Conservation (phyloP, 177 flowering plant species). For the Telopea speciosissima region DNA sequence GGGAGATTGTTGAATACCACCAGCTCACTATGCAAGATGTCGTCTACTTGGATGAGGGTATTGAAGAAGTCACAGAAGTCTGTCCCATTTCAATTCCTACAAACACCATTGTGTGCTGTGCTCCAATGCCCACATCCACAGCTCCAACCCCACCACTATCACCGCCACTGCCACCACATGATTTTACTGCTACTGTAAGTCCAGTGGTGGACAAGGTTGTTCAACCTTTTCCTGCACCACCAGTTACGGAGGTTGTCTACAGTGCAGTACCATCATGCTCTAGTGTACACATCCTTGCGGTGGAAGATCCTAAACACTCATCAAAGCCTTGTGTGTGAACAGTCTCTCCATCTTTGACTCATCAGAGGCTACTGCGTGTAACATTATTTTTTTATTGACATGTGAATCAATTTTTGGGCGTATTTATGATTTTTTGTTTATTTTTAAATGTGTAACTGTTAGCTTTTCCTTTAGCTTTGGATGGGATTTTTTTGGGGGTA, state of each 20-base stretch:
- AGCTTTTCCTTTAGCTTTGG: background rate
- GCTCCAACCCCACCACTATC: conserved; percentile 10
- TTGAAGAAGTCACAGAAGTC: conserved; percentile 78
- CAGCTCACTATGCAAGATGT: conserved; percentile 97
- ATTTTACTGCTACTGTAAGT: conserved; percentile 11
- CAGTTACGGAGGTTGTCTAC: conserved; percentile 2
- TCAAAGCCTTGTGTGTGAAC: conserved; percentile 8
- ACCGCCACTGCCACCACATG: conserved; percentile 1
- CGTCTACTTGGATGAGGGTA: conserved; percentile 78
- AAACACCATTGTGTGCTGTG: background rate
- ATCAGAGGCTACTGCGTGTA: background rate
- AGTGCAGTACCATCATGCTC: conserved; percentile 8
- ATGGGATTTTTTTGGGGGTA: background rate
- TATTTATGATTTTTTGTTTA: background rate
- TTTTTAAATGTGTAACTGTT: background rate
- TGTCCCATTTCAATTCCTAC: conserved; percentile 32
- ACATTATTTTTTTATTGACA: conserved; percentile 1
- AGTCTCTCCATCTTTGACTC: background rate
- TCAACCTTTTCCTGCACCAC: conserved; percentile 10
- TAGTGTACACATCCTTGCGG: conserved; percentile 1
- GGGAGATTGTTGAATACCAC: conserved; percentile 93
- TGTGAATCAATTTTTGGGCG: background rate
- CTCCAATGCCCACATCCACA: background rate
- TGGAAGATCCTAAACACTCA: conserved; percentile 13
- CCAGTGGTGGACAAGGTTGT: conserved; percentile 13